Evolutionary conservation across 768 basidiomycete species (phyloP), one percentile per base, ranked within the genome.

Genomic region (Filobasidium floriforme): DNA sequence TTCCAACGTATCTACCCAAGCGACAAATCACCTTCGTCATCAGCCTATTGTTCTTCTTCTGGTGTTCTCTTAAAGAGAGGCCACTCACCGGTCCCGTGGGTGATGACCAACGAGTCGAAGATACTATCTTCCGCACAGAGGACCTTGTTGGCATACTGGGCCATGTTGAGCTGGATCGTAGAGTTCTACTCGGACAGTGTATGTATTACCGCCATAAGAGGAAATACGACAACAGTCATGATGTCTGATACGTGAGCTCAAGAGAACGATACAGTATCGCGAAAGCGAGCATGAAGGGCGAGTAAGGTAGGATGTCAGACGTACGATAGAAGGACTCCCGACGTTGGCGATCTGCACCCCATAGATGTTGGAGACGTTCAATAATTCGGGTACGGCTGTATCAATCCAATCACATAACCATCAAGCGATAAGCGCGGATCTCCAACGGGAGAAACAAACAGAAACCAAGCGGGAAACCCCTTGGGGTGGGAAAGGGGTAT

Each of bases 1-100:
- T 40, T 75, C 76, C 49, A 75, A 66, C 1, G 76, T 76, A 60
- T 77, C 74, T 61, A 61, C 24, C 15, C 4, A 24, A 5, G n/a
- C 24, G 22, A 24, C n/a, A 49, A 4, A 49, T 3, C 22, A 22
- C 46, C 4, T 15, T 5, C 22, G n/a, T n/a, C 18, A 12, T 49
- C 46, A 49, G 46, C 22, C 22, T 49, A 15, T 12, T 6, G 5
- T 22, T 49, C 12, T 49, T 22, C 46, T 49, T 22, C 5, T 15
- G 18, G n/a, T n/a, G n/a, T n/a, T n/a, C 46, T 15, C 15, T 49
- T 22, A 14, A 18, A 22, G 18, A 15, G 22, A 49, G 5, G 46
- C 22, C 46, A 49, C 41, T 43, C 24, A 61, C 60, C 60, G 19
- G 68, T 71, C 3, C 72, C 71, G 60, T 70, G 71, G 26, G 70